Evolutionary conservation across 371 early-diverging fungal genomes (phyloP).

Genomic region (Pancytospora philotis): DNA sequence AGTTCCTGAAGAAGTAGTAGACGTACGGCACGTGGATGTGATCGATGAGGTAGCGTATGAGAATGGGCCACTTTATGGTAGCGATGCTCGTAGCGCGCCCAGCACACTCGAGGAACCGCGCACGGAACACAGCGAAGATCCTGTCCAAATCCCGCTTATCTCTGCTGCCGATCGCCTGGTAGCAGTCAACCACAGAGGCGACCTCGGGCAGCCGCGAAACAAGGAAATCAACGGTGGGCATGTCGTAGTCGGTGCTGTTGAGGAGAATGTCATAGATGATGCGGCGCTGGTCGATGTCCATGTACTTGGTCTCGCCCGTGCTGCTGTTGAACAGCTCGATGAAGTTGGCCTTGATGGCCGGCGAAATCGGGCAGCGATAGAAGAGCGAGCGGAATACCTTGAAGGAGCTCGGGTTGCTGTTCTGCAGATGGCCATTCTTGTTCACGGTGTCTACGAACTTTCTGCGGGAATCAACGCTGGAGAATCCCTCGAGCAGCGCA

Average conservation of each 20-base stretch:
- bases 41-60: conserved; percentile 1
- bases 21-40: neutral
- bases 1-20: neutral
- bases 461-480: neutral
- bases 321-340: conserved; percentile 1
- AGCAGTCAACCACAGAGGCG: no score
- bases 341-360: neutral
- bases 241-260: conserved; percentile 13
- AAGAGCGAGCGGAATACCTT: conserved; percentile 21
- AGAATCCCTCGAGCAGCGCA: conserved; percentile 30
- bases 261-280: conserved; percentile 13
- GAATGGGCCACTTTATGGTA: neutral
- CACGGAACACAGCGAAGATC: neutral
- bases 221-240: conserved; percentile 18
- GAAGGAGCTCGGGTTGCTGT: conserved; percentile 11
- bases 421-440: conserved; percentile 1
- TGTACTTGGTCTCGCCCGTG: neutral
- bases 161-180: no score
- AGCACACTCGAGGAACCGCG: neutral
- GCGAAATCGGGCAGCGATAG: neutral
- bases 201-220: neutral
- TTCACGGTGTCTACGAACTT: conserved; percentile 25
- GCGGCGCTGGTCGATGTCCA: neutral
- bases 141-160: neutral
- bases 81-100: neutral